phyloP scores from a whole-genome alignment of 1,284 basidiomycete genomes.

The Ustilago tritici region DNA sequence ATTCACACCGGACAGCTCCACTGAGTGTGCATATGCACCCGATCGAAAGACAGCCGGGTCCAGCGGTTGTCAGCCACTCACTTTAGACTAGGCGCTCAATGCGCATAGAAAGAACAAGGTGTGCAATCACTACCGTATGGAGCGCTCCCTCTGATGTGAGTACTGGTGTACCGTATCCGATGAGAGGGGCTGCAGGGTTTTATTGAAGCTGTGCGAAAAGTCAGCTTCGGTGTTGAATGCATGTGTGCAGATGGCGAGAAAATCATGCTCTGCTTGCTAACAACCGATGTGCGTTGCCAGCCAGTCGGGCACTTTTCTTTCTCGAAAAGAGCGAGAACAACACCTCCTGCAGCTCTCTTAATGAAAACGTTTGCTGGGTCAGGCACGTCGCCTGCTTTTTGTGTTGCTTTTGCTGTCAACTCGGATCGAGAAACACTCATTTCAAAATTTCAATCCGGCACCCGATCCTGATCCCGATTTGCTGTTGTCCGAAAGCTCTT shows the following conservation, averaged over 20 bases:
- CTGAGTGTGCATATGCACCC: slow-evolving; percentile 10
- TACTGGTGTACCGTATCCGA: background rate
- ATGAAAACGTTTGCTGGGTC: background rate
- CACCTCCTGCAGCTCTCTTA: slow-evolving; percentile 9
- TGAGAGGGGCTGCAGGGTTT: slow-evolving; percentile 28
- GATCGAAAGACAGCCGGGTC: slow-evolving; percentile 4
- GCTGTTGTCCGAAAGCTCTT: background rate
- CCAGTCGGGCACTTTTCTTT: background rate
- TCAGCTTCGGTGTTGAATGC: slow-evolving; percentile 32
- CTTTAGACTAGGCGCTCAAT: background rate
- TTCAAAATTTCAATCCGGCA: background rate
- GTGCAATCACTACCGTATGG: background rate
- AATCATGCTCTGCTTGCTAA: too few species aligned
- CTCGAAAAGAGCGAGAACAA: slow-evolving; percentile 2
- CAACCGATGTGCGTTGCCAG: background rate
- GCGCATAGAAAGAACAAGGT: background rate
- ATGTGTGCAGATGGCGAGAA: slow-evolving; percentile 23
- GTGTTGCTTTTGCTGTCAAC: background rate
- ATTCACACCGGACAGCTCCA: slow-evolving; percentile 6
- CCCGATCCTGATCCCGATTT: background rate
- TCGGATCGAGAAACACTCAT: background rate
- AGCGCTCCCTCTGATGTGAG: background rate
- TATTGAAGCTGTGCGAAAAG: slow-evolving; percentile 4
- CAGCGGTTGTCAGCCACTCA: slow-evolving; percentile 10
- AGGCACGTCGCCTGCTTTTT: slow-evolving; percentile 23